Percentiles rank a stretch among this genome's conserved stretches.
phyloP scores from a whole-genome alignment of 257 asterid genomes.

The Lycium ferocissimum region DNA sequence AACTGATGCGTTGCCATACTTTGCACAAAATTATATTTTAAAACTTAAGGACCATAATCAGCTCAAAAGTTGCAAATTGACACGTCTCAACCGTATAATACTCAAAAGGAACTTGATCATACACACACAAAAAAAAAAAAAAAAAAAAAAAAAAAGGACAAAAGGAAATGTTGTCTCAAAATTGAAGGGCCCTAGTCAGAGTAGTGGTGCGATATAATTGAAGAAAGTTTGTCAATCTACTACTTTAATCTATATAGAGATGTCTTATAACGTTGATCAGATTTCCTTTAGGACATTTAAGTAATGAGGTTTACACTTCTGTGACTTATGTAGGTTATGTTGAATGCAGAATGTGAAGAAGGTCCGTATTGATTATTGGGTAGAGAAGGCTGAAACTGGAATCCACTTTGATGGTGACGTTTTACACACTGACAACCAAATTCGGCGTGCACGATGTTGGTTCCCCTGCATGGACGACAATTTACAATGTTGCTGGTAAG shows the following conservation, averaged over 20 bases:
- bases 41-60: background rate
- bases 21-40: background rate
- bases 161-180: slow-evolving; percentile 3
- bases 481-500: slow-evolving; percentile 89
- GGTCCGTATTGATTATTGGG: slow-evolving; percentile 93
- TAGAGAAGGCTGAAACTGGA: slow-evolving; percentile 98
- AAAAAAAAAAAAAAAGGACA: no score
- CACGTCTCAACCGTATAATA: background rate
- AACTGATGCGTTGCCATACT: background rate
- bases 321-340: slow-evolving; percentile 63
- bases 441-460: slow-evolving; percentile 99
- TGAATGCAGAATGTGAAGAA: slow-evolving; percentile 77
- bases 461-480: slow-evolving; percentile 98
- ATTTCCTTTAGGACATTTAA: slow-evolving; percentile 36
- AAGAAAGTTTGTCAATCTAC: background rate
- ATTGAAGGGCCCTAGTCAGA: background rate
- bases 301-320: slow-evolving; percentile 48
- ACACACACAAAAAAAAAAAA: no score
- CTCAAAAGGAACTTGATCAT: background rate
- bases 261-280: slow-evolving; percentile 31
- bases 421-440: slow-evolving; percentile 89
- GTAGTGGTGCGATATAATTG: background rate
- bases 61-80: background rate
- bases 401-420: slow-evolving; percentile 79
- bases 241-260: background rate